phyloP scores from a whole-genome alignment of 176 grass and related monocot species.

The Zea luxurians region DNA sequence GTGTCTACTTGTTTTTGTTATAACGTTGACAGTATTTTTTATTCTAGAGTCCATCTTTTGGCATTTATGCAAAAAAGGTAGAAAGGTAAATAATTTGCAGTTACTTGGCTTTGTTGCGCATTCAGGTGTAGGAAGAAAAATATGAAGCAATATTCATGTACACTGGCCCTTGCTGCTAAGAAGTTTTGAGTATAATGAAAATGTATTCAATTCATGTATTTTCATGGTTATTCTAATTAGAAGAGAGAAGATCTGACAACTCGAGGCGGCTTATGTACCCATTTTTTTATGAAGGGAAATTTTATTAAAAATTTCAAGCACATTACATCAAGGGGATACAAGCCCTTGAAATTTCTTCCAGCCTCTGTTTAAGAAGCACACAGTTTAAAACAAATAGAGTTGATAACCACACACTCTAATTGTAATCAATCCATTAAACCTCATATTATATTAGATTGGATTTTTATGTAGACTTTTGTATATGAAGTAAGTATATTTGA shows the following conservation, averaged over 20 bases:
- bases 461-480: background rate
- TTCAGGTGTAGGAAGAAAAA: background rate
- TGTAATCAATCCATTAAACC: background rate
- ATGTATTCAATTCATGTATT: background rate
- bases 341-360: no score
- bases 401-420: no score
- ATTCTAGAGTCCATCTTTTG: background rate
- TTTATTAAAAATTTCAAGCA: no score
- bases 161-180: background rate
- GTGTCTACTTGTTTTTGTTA: background rate
- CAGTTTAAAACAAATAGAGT: no score
- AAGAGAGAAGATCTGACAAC: background rate
- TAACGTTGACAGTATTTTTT: background rate
- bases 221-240: background rate
- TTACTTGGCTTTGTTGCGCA: background rate
- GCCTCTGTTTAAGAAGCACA: no score
- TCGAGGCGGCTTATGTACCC: background rate
- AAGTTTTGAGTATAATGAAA: background rate
- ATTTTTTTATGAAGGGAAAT: no score
- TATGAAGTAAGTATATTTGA: slow-evolving; percentile 17
- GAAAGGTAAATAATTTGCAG: background rate
- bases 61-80: background rate
- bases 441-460: background rate
- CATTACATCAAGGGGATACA: no score
- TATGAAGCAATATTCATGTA: slow-evolving; percentile 12